These are phyloP conservation scores for Fusarium paranaense DNA, from an alignment of 2,329 filamentous ascomycete genomes.

Conservation along the genomic window DNA sequence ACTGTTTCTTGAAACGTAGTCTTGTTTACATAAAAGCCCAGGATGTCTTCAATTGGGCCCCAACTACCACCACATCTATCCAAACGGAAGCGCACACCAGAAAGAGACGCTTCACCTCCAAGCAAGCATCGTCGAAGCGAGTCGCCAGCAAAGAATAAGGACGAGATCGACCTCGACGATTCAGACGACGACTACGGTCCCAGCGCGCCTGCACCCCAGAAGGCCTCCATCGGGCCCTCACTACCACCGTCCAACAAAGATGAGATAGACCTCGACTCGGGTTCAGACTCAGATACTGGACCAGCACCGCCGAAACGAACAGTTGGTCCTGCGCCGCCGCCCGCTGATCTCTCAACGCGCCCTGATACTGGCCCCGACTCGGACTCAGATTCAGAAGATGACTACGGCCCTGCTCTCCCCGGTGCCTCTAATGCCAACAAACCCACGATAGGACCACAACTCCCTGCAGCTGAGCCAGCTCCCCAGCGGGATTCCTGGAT, in stretches of 20 bases:
- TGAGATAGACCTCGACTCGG: slow-evolving; percentile 56
- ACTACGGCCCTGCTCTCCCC: slow-evolving; percentile 71
- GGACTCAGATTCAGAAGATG: slow-evolving; percentile 61
- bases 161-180: slow-evolving; percentile 61
- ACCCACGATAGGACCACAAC: slow-evolving; percentile 53
- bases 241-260: slow-evolving; percentile 49
- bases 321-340: slow-evolving; percentile 50
- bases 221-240: slow-evolving; percentile 38
- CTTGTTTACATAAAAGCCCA: slow-evolving; percentile 28
- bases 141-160: slow-evolving; percentile 53
- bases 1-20: slow-evolving; percentile 10
- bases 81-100: slow-evolving; percentile 69
- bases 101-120: slow-evolving; percentile 51
- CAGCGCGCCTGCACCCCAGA: slow-evolving; percentile 40
- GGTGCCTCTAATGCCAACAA: slow-evolving; percentile 61
- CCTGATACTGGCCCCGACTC: slow-evolving; percentile 50
- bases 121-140: slow-evolving; percentile 55
- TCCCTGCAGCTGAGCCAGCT: slow-evolving; percentile 53
- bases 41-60: slow-evolving; percentile 78
- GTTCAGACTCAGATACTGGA: slow-evolving; percentile 51
- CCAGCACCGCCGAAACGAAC: slow-evolving; percentile 51
- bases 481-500: slow-evolving; percentile 87
- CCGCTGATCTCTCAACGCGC: slow-evolving; percentile 43
- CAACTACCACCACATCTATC: slow-evolving; percentile 75
- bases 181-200: slow-evolving; percentile 59